Base-by-base conservation (phyloP, 2,329 filamentous ascomycete genomes). In the Chrysosporium queenslandicum region DNA sequence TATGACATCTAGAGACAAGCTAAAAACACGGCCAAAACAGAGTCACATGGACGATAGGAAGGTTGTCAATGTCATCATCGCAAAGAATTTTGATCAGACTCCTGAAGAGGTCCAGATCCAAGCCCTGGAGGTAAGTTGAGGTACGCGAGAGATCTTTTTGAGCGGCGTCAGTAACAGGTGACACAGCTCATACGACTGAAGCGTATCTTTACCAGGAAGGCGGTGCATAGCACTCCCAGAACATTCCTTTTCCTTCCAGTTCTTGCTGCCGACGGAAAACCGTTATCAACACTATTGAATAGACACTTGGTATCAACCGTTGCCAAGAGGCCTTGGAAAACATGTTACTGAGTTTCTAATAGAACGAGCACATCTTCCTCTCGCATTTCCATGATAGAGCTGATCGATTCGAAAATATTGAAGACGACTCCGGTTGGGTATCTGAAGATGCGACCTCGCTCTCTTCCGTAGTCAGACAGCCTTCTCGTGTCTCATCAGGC, bases 341-440 rank as follows among this genome's bases (percentile, higher is more conserved):
- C 6, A 8, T 2, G 20, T 25, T 25, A 51, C 27, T 36, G 18
- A 41, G 32, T 11, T 5, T 5, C 8, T 55, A 8, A 40, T 27
- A 75, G 67, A 94, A 89, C 61, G 88, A 97, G 54, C 81, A 86
- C 58, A 84, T 97, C 59, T 87, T 89, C 64, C 82, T 97, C 53
- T 91, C 87, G 0, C 90, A 97, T 66, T 87, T 83, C 71, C 89
- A 97, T 62, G 78, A 83, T 53, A 74, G 78, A 3, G 73, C 76
- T 1, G 81, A 91, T 64, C 87, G 85, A 0, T 85, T 89, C 56
- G 76, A 82, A 3, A 86, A 92, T 57, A 67, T 91, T 0, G 86
- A 94, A 55, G 83, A 87, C 16, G 41, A 39, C 14, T 51, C 49
- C 29, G 63, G 61, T 56, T 67, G 58, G 30, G 18, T 46, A 4